phyloP scores from a whole-genome alignment of 768 basidiomycete species.

The Amanita phalloides region DNA sequence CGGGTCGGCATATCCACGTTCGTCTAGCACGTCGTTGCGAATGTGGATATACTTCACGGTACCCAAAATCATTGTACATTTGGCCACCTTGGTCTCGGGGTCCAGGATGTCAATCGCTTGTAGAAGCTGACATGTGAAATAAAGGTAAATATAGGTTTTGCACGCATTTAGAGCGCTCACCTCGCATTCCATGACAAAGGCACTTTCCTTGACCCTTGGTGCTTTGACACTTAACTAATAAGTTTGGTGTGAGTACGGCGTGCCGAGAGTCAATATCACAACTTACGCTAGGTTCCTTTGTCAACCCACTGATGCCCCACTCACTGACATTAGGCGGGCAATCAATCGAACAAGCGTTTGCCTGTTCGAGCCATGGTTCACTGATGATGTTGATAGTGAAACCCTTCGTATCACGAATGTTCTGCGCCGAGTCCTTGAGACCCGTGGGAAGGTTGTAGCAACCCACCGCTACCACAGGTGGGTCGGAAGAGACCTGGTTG shows the following conservation, averaged over 20 bases:
- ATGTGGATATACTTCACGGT: background rate
- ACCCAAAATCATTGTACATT: background rate
- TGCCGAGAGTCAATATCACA: background rate
- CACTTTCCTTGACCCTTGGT: constrained; percentile 52
- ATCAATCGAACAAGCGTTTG: constrained; percentile 42
- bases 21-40: background rate
- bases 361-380: constrained; percentile 52
- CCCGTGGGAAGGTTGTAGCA: constrained; percentile 16
- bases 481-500: constrained; percentile 39
- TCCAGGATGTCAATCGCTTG: constrained; percentile 12
- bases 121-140: constrained; percentile 23
- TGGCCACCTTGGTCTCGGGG: too few species aligned
- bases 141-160: background rate
- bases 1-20: background rate
- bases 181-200: constrained; percentile 55
- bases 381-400: constrained; percentile 73
- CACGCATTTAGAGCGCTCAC: constrained; percentile 12
- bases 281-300: constrained; percentile 44
- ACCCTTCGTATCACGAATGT: constrained; percentile 52
- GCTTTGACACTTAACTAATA: constrained; percentile 27
- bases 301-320: constrained; percentile 55
- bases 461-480: constrained; percentile 54
- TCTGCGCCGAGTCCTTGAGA: constrained; percentile 51
- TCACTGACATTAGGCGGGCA: constrained; percentile 42
- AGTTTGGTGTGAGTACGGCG: background rate